Conservation (phyloP, 495 filamentous ascomycete species). For the Physcia stellaris region DNA sequence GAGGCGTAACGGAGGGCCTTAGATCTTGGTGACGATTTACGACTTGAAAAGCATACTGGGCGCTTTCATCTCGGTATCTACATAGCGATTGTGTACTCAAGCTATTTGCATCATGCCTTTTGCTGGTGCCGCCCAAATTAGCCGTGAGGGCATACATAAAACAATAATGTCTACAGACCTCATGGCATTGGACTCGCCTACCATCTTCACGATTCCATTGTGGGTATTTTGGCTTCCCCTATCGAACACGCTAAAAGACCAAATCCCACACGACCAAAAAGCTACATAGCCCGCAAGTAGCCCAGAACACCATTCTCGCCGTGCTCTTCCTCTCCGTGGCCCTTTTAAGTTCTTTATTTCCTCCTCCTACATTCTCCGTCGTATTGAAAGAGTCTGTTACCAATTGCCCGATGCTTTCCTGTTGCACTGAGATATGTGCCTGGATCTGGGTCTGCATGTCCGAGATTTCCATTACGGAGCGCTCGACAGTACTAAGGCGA, state of each 20-base stretch:
- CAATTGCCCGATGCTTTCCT: slow-evolving; percentile 73
- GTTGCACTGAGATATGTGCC: slow-evolving; percentile 68
- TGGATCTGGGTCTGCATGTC: slow-evolving; percentile 83
- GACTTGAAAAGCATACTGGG: too few relatives aligned
- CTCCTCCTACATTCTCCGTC: slow-evolving; percentile 70
- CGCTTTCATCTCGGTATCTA: too few relatives aligned
- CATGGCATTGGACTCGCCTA: too few relatives aligned
- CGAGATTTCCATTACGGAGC: slow-evolving; percentile 81
- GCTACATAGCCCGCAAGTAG: slow-evolving; percentile 64
- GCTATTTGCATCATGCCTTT: too few relatives aligned
- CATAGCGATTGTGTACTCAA: too few relatives aligned
- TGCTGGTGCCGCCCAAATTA: too few relatives aligned
- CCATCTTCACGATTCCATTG: too few relatives aligned
- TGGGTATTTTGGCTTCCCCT: too few relatives aligned
- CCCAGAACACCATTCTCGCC: slow-evolving; percentile 80
- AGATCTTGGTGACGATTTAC: not conserved
- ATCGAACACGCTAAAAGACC: slow-evolving; percentile 44
- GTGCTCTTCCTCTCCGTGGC: slow-evolving; percentile 70
- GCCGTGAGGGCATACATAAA: too few relatives aligned
- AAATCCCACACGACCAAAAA: slow-evolving; percentile 89
- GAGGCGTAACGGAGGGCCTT: slow-evolving; percentile 28
- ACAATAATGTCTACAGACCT: too few relatives aligned
- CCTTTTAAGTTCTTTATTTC: slow-evolving; percentile 83
- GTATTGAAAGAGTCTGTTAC: slow-evolving; percentile 74
- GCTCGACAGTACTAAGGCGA: slow-evolving; percentile 62